Percentiles rank a stretch among this genome's conserved stretches.
These are phyloP conservation scores for Dissophora ornata DNA, from an alignment of 192 early-diverging fungal genomes.

Conservation along the genomic window DNA sequence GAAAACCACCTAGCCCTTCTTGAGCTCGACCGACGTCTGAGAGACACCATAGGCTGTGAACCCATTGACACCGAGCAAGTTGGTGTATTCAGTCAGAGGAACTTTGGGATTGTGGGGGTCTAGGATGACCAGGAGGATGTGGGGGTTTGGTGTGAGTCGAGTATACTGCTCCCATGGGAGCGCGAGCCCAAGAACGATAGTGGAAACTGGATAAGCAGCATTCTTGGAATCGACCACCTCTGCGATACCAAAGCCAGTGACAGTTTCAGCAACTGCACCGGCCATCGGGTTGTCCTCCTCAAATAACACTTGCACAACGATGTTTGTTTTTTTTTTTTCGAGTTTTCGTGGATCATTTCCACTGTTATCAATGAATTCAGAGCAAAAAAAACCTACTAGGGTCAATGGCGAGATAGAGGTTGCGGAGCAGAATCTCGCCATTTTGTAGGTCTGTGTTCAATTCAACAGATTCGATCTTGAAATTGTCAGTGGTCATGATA, in stretches of 20 bases:
- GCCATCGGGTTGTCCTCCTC: constrained; percentile 1
- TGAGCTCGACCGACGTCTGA: constrained; percentile 73
- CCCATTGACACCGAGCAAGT: constrained; percentile 15
- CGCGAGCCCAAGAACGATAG: constrained; percentile 65
- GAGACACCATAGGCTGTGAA: constrained; percentile 56
- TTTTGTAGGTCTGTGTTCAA: no score
- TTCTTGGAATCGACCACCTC: constrained; percentile 29
- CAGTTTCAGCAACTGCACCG: background rate
- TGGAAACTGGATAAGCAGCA: constrained; percentile 56
- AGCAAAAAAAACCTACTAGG: no score
- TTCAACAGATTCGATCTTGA: no score
- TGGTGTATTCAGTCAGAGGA: constrained; percentile 5
- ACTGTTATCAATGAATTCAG: no score
- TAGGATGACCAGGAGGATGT: constrained; percentile 45
- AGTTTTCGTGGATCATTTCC: no score
- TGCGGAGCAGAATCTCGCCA: no score
- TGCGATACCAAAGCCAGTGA: constrained; percentile 15
- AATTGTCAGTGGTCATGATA: constrained; percentile 5
- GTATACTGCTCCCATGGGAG: constrained; percentile 62
- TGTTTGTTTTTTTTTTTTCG: no score
- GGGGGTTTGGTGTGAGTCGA: constrained; percentile 31
- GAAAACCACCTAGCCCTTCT: constrained; percentile 82
- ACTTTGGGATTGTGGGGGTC: constrained; percentile 64
- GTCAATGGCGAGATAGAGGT: no score
- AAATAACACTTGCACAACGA: constrained; percentile 11